These are phyloP conservation scores for Aurinia saxatilis DNA, from an alignment of 345 rosid species.

Conservation along the genomic window DNA sequence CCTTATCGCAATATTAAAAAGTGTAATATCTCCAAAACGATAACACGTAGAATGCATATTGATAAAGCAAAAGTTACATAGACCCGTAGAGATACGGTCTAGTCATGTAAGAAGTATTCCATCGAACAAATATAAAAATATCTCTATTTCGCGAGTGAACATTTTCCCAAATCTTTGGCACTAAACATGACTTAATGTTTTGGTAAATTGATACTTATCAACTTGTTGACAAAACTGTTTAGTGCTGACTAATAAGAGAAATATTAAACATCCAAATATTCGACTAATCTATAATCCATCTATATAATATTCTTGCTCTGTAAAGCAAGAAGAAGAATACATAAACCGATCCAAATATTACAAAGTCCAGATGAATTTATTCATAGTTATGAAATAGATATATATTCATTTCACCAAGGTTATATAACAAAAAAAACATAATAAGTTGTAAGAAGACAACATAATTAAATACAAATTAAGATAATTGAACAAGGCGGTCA, in stretches of 20 bases:
- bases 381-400: conserved; percentile 3
- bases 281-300: background rate
- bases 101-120: background rate
- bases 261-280: background rate
- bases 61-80: conserved; percentile 16
- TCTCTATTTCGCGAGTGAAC: background rate
- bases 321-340: background rate
- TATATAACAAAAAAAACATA: background rate
- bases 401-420: background rate
- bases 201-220: background rate
- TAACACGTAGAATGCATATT: conserved; percentile 16
- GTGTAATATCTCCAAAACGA: background rate
- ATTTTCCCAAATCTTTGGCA: conserved; percentile 14
- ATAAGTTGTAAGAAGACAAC: background rate
- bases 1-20: conserved; percentile 7
- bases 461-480: background rate
- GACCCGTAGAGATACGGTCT: background rate
- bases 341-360: background rate
- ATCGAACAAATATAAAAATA: background rate
- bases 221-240: no score
- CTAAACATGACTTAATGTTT: conserved; percentile 5
- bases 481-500: conserved; percentile 36
- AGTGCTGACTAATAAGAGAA: no score
- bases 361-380: background rate
- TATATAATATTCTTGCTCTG: background rate